Conservation (phyloP, 2,329 filamentous ascomycete genomes). For the Colletotrichum sp. region DNA sequence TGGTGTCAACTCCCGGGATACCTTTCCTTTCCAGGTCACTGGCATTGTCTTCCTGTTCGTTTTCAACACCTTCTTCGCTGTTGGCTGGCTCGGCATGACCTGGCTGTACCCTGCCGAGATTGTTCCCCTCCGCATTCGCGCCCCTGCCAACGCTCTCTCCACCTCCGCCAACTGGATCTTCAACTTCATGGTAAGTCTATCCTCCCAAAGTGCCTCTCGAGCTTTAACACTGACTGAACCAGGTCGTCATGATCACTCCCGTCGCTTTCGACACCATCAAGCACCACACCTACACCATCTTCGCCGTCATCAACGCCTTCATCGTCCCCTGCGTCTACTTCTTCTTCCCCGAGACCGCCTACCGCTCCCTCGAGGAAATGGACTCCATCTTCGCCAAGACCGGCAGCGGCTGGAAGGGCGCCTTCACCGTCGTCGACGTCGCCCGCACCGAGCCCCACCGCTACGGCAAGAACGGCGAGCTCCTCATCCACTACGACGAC, state of each 20-base stretch:
- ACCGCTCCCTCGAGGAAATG: constrained; percentile 70
- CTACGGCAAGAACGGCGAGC: constrained; percentile 64
- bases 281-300: constrained; percentile 69
- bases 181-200: constrained; percentile 55
- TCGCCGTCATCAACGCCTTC: constrained; percentile 67
- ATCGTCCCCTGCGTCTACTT: constrained; percentile 64
- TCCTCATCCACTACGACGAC: constrained; percentile 53
- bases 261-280: constrained; percentile 61
- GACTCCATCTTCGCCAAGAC: constrained; percentile 67
- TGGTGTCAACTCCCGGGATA: constrained; percentile 39
- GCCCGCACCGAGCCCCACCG: constrained; percentile 54
- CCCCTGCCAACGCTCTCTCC: constrained; percentile 62
- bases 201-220: accelerated
- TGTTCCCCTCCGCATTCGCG: constrained; percentile 63
- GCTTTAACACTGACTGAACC: neutral
- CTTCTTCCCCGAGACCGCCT: constrained; percentile 70
- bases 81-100: constrained; percentile 65
- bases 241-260: constrained; percentile 67
- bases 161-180: constrained; percentile 66
- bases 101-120: constrained; percentile 69
- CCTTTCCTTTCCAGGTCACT: constrained; percentile 28
- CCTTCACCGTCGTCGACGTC: constrained; percentile 39
- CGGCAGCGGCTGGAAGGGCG: constrained; percentile 34
- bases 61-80: constrained; percentile 66
- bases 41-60: constrained; percentile 61